Evolutionary conservation across 192 early-diverging fungal genomes (phyloP), one percentile per base, ranked within the genome.

Genomic region (Lobosporangium transversale): DNA sequence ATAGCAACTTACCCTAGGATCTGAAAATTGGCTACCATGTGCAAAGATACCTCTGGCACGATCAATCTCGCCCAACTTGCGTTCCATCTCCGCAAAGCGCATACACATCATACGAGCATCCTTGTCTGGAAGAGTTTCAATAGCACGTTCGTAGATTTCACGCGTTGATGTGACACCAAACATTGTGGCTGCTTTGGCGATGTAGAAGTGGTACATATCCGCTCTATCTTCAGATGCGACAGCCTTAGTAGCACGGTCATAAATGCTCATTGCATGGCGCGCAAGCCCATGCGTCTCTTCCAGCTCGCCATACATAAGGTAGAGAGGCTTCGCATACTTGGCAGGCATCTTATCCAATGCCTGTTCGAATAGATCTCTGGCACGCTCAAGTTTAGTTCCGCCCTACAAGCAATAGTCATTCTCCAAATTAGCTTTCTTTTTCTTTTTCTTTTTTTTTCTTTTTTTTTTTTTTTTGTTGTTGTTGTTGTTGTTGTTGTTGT

Each of bases 321-420:
- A 98, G 3, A 99, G 65, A 1, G 91, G 81, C 58, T 92, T 93
- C 18, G 96, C 95, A 58, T 93, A 94, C 42, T 93, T 92, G 0
- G 90, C 70, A 1, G 98, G 96, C 40, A 92, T 92, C 37, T 89
- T 89, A 45, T 91, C 91, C 15, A 98, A 53, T 18, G 98, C 94
- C 78, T 96, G 92, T 82, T 99, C 98, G 62, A 96, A 97, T 51
- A 99, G 82, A 74, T 98, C 98, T 63, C 98, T 87, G 0, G 95
- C 80, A 20, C 98, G 88, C 81, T 99, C 98, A 4, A 98, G 68
- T 68, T 95, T 93, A 3, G 86, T 66, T 30, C 91, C 94, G n/a
- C 87, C 91, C 85, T 86, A 58, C 32, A 43, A 42, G n/a, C 30
- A 43, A 27, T n/a, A n/a, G n/a, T n/a, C n/a, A n/a, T n/a, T n/a